A percentile compares a stretch with the other conserved stretches of the same genome.
Conservation (phyloP, 2,329 filamentous ascomycete genomes). For the Trichophyton equinum region DNA sequence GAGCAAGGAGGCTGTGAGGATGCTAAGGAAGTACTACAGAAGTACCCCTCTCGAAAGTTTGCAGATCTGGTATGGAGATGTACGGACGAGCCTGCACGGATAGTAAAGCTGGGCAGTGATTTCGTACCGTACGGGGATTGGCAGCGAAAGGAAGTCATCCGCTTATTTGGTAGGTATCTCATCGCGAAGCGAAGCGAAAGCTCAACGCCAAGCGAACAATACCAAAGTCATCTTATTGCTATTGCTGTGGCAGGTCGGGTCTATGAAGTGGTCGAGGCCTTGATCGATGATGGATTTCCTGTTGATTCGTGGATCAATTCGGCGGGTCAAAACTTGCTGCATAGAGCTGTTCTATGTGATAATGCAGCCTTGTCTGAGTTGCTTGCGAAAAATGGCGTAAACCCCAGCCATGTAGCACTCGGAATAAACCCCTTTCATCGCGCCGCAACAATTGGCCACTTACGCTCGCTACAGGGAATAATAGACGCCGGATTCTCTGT, state of each 20-base stretch:
- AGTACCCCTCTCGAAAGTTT: not conserved
- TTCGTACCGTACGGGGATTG: not conserved
- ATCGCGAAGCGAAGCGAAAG: not conserved
- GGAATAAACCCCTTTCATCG: not conserved
- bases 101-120: not conserved
- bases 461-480: not conserved
- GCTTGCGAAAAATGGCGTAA: not conserved
- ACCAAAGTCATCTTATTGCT: not conserved
- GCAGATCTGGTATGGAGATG: not conserved
- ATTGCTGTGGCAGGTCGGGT: not conserved
- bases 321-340: not conserved
- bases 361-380: not conserved
- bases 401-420: not conserved
- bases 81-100: not conserved
- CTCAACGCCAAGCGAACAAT: not conserved
- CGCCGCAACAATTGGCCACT: not conserved
- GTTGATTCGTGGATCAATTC: not conserved
- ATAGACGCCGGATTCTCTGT: not conserved
- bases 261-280: not conserved
- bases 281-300: not conserved
- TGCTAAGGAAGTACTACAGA: not conserved
- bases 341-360: not conserved
- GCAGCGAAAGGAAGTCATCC: not conserved
- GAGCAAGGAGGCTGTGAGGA: not conserved
- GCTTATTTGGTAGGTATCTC: not conserved